These are phyloP conservation scores for Spathaspora boniae DNA, from an alignment of 805 yeast genomes.

Conservation along the genomic window DNA sequence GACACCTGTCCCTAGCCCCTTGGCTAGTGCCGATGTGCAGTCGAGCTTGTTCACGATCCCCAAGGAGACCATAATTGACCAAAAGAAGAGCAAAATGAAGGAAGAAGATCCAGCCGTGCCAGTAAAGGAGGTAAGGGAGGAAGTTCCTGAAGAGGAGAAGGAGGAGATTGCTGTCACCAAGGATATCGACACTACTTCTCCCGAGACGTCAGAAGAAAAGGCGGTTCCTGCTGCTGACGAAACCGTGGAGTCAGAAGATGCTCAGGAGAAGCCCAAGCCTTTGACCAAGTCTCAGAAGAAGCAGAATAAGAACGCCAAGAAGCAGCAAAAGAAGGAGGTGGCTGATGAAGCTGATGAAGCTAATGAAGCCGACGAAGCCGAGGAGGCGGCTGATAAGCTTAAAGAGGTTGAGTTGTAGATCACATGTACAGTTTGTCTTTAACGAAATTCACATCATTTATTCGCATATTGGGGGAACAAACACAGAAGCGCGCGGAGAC, in stretches of 20 bases:
- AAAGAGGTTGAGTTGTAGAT: conserved; percentile 12
- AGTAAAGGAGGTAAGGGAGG: conserved; percentile 3
- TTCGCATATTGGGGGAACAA: no score
- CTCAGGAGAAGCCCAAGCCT: conserved; percentile 3
- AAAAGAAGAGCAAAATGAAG: conserved; percentile 1
- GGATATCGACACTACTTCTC: no score
- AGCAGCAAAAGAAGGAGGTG: not conserved
- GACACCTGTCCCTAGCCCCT: conserved; percentile 13
- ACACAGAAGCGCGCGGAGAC: no score
- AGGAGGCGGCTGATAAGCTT: conserved; percentile 9
- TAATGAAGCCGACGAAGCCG: not conserved
- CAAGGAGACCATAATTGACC: conserved; percentile 41
- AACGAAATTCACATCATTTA: no score
- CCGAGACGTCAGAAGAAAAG: no score
- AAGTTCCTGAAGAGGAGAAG: conserved; percentile 2
- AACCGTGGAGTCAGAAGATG: not conserved
- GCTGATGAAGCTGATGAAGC: no score
- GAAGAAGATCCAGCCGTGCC: not conserved
- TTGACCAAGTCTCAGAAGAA: conserved; percentile 6
- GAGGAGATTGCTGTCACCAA: not conserved
- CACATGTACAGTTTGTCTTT: no score
- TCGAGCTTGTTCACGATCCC: conserved; percentile 29
- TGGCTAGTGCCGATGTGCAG: conserved; percentile 25
- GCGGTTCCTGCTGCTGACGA: conserved; percentile 1
- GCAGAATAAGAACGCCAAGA: conserved; percentile 6